Evolutionary conservation across 768 basidiomycete genomes (phyloP).

Genomic region (Mrakia hoshinonis): DNA sequence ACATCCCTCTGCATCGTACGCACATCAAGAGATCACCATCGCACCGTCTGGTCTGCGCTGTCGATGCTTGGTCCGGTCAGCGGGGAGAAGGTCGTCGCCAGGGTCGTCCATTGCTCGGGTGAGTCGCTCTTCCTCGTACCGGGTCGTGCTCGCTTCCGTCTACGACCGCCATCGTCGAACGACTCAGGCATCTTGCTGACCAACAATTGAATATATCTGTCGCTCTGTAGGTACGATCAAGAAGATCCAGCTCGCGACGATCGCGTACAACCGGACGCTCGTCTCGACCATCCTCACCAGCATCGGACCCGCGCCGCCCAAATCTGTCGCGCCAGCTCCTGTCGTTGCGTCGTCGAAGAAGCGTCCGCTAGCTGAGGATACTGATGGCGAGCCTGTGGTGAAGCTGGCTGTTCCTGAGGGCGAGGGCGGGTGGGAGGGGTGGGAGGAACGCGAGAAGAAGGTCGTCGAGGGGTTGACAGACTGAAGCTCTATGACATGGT

Average conservation of each 20-base stretch:
- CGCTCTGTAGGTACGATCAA: conserved; percentile 66
- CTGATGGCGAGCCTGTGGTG: not conserved
- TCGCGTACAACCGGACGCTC: conserved; percentile 61
- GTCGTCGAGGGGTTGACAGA: conserved; percentile 15
- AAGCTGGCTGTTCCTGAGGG: not conserved
- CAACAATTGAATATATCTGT: not conserved
- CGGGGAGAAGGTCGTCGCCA: conserved; percentile 55
- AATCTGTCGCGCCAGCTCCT: not conserved
- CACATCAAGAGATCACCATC: conserved; percentile 70
- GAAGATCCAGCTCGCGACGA: conserved; percentile 69
- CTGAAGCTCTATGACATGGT: conserved; percentile 4
- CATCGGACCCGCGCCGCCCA: not conserved
- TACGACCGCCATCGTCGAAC: not conserved
- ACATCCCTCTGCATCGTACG: conserved; percentile 79
- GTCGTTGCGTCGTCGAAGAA: not conserved
- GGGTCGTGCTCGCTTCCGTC: not conserved
- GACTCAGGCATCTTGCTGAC: not conserved
- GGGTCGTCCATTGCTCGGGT: conserved; percentile 77
- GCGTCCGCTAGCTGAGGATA: not conserved
- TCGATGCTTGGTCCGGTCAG: conserved; percentile 61
- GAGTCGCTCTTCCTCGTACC: conserved; percentile 34
- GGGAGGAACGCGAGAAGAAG: conserved; percentile 21
- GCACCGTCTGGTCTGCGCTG: conserved; percentile 68
- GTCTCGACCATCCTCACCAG: conserved; percentile 39
- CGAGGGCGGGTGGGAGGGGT: conserved; percentile 17